These are phyloP conservation scores for Ceriops zippeliana DNA, from an alignment of 345 rosid genomes.

Conservation along the genomic window DNA sequence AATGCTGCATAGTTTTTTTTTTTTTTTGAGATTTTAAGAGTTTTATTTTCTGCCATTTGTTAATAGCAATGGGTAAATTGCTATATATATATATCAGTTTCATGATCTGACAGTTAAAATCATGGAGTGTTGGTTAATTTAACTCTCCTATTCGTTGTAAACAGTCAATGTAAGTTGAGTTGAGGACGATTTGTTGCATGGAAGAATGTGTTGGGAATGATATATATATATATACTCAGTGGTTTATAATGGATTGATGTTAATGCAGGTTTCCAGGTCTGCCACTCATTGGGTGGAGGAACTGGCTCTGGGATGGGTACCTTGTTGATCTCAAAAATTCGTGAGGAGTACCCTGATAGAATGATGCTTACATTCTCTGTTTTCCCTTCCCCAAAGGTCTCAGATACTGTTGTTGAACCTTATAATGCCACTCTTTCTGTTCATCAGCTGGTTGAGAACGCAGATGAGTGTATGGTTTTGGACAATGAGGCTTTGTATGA, in stretches of 20 bases:
- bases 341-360: conserved; percentile 31
- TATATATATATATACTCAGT: background rate
- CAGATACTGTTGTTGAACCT: conserved; percentile 29
- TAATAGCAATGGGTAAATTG: too few species aligned
- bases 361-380: conserved; percentile 32
- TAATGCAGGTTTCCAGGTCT: conserved; percentile 23
- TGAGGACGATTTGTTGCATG: background rate
- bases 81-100: too few species aligned
- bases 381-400: conserved; percentile 29
- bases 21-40: too few species aligned
- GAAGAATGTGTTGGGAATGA: background rate
- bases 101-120: too few species aligned
- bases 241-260: background rate
- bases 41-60: too few species aligned
- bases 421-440: conserved; percentile 28
- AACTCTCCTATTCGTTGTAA: too few species aligned
- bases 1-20: too few species aligned
- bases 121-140: too few species aligned
- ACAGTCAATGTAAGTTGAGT: too few species aligned
- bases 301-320: conserved; percentile 33
- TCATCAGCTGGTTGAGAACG: conserved; percentile 29
- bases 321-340: conserved; percentile 25
- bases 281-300: conserved; percentile 29
- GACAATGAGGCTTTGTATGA: conserved; percentile 30
- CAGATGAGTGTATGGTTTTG: conserved; percentile 31